These are phyloP conservation scores for Murraya paniculata DNA, from an alignment of 345 rosid genomes.

Conservation along the genomic window DNA sequence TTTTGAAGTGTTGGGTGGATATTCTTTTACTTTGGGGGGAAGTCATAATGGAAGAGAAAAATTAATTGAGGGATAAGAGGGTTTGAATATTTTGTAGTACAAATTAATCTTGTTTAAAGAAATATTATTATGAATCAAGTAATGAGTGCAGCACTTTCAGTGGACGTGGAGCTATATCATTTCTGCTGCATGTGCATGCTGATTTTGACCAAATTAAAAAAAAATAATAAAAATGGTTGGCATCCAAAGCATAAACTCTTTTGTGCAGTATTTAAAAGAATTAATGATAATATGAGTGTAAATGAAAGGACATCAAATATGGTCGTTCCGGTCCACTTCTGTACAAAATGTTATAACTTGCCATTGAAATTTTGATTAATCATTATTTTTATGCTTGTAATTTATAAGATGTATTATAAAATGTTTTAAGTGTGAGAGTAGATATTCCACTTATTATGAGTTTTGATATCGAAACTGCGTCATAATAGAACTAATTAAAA, in stretches of 20 bases:
- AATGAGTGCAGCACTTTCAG: too few species aligned
- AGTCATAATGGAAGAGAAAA: background rate
- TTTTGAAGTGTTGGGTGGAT: too few species aligned
- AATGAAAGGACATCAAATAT: background rate
- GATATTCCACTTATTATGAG: too few species aligned
- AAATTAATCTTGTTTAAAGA: background rate
- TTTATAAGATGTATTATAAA: too few species aligned
- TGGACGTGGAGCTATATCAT: background rate
- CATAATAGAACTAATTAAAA: too few species aligned
- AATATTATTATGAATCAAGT: constrained; percentile 17
- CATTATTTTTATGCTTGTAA: too few species aligned
- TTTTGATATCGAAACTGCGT: too few species aligned
- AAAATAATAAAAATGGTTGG: background rate
- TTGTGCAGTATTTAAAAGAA: background rate
- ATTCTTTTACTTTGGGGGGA: background rate
- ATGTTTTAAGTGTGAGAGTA: too few species aligned
- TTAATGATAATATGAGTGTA: background rate
- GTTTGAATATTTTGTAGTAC: too few species aligned
- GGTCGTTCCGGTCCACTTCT: background rate
- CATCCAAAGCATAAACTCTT: background rate
- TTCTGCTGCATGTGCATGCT: constrained; percentile 6
- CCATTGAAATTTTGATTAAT: too few species aligned
- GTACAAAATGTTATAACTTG: background rate
- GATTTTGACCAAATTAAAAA: constrained; percentile 2
- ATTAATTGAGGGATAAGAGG: background rate